Conservation (phyloP, 176 grass and related monocot genomes). For the Ampelocalamus luodianensis region DNA sequence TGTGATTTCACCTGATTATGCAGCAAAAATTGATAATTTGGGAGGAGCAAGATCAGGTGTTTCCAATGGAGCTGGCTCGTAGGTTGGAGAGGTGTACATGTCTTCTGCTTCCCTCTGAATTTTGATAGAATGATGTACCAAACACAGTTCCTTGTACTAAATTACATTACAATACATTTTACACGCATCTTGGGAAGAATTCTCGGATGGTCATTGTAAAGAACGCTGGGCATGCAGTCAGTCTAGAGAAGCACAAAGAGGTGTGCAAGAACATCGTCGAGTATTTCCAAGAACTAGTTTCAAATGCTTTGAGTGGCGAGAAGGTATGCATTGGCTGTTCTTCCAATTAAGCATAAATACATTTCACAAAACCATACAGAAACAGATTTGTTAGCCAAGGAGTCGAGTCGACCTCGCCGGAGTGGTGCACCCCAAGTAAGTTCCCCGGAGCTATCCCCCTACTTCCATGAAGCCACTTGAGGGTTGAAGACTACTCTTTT, state of each 20-base stretch:
- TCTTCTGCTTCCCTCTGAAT: not conserved
- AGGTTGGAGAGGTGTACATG: conserved; percentile 73
- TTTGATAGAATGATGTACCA: not conserved
- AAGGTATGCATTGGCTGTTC: conserved; percentile 30
- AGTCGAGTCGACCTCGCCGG: too few species aligned
- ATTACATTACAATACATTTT: not conserved
- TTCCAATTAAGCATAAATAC: not conserved
- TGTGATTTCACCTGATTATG: conserved; percentile 4
- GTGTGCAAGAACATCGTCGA: conserved; percentile 61
- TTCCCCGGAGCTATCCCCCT: too few species aligned
- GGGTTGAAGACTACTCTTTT: too few species aligned
- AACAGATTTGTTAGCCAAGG: not conserved
- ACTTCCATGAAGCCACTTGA: too few species aligned
- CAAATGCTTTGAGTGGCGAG: not conserved
- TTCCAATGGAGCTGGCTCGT: conserved; percentile 82
- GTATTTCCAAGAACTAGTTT: conserved; percentile 41
- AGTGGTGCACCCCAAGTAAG: too few species aligned
- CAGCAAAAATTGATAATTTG: conserved; percentile 81
- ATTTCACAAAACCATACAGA: not conserved
- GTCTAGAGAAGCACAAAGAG: conserved; percentile 76
- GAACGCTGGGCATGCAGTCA: conserved; percentile 83
- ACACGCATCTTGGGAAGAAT: conserved; percentile 70
- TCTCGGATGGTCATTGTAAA: conserved; percentile 70
- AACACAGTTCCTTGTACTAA: not conserved
- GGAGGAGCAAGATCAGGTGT: conserved; percentile 85